A percentile compares a stretch with the other conserved stretches of the same genome.
These are phyloP conservation scores for Heliamphora pulchella DNA, from an alignment of 179 eudicot genomes.

Conservation along the genomic window DNA sequence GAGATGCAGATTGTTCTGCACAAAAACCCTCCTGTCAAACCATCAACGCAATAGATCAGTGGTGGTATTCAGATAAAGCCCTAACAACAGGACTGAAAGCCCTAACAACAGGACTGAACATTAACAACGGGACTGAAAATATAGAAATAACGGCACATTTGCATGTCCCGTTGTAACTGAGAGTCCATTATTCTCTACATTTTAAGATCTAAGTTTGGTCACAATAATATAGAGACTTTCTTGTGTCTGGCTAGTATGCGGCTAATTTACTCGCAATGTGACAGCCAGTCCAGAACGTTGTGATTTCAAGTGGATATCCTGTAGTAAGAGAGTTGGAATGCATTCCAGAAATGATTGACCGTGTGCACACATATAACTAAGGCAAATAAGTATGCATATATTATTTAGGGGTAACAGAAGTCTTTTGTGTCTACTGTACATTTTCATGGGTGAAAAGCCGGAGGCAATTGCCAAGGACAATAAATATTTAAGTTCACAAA, in stretches of 20 bases:
- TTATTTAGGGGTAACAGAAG: neutral
- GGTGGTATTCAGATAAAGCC: no score
- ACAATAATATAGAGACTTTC: neutral
- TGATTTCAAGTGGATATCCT: neutral
- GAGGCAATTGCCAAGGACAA: neutral
- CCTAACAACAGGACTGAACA: no score
- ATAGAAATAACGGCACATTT: neutral
- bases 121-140: neutral
- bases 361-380: neutral
- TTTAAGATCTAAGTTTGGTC: neutral
- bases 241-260: neutral
- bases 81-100: no score
- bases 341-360: neutral
- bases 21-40: conserved; percentile 31
- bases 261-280: neutral
- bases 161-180: neutral
- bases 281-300: neutral
- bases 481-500: neutral
- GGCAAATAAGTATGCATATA: neutral
- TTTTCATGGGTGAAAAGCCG: neutral
- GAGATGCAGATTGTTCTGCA: conserved; percentile 24
- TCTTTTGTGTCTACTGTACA: neutral
- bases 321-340: neutral
- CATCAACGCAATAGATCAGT: neutral
- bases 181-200: no score